Evolutionary conservation across 441 rosid species (phyloP), one percentile per base, ranked within the genome.

Genomic region (Erysimum cheiri): DNA sequence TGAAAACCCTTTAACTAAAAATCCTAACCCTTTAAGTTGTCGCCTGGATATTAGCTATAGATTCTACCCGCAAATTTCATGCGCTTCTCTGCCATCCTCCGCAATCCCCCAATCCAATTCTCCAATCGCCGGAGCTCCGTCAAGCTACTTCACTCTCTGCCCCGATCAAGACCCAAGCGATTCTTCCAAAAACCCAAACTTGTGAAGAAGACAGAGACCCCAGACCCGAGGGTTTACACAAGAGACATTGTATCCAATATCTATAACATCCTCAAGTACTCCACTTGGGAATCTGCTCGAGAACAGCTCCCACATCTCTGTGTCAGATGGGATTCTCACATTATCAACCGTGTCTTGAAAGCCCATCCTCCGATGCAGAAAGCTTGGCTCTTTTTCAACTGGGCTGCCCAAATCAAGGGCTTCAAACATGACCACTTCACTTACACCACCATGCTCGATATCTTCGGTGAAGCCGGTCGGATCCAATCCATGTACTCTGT

Each of bases 361-460:
- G 56, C 94, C 52, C 96, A 91, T 48, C 98, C 97, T 4, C 98
- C 98, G 3, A 87, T 89, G 97, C 85, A 93, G 74, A 93, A 93
- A 44, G 88, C 97, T 0, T 91, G 98, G 96, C 85, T 91, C 36
- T 86, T 91, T 66, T 91, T 91, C 85, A 82, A 85, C 72, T 90
- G 97, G 97, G 97, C 82, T 31, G 61, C 88, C 6, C 44, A 49
- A 15, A 26, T 83, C 44, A 82, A 69, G 63, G 86, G 85, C 29
- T 90, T 93, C 60, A 93, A 88, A 76, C 97, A 88, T 71, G 97
- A 93, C 61, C 96, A 84, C 46, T 93, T 87, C 81, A 90, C 97
- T 15, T 86, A 79, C 86, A 90, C 98, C 19, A 93, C 98, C 36
- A 93, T 93, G 93, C 88, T 93, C 29, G 94, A 90, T 61, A 86